Conservation (phyloP, 2,329 filamentous ascomycete genomes). For the Verticillium albo-atrum region DNA sequence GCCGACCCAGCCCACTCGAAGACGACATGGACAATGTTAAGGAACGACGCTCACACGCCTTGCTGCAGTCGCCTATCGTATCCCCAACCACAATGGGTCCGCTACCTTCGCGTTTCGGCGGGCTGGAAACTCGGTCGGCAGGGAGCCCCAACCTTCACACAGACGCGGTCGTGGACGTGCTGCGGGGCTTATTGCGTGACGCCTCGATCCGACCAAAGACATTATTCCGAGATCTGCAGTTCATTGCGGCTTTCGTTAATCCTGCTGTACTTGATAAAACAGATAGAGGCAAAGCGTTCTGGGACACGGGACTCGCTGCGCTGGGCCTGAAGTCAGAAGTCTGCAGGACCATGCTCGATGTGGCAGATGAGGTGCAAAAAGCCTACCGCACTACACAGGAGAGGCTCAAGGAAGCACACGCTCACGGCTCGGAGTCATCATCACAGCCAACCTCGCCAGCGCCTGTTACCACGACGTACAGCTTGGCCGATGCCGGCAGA, state of each 20-base stretch:
- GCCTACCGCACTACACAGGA: conserved; percentile 62
- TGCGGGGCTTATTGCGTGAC: conserved; percentile 65
- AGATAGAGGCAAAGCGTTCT: conserved; percentile 73
- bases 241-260: conserved; percentile 63
- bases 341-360: conserved; percentile 71
- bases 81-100: conserved; percentile 18
- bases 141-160: background rate
- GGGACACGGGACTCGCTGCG: conserved; percentile 84
- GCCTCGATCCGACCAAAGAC: conserved; percentile 70
- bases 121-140: background rate
- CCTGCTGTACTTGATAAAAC: conserved; percentile 56
- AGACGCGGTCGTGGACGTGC: conserved; percentile 52
- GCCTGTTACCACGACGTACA: conserved; percentile 56
- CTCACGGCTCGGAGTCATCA: conserved; percentile 8
- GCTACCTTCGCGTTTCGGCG: background rate
- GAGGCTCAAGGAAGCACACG: conserved; percentile 27
- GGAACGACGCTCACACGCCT: conserved; percentile 59
- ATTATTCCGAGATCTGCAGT: conserved; percentile 77
- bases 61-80: conserved; percentile 28
- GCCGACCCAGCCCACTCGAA: conserved; percentile 48
- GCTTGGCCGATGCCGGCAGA: conserved; percentile 73
- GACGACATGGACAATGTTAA: conserved; percentile 67
- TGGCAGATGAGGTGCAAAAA: conserved; percentile 49
- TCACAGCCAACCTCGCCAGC: conserved; percentile 34
- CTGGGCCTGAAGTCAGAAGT: conserved; percentile 85